Evolutionary conservation across 2,329 filamentous ascomycete genomes (phyloP).

Genomic region (Penicillium glabrum): DNA sequence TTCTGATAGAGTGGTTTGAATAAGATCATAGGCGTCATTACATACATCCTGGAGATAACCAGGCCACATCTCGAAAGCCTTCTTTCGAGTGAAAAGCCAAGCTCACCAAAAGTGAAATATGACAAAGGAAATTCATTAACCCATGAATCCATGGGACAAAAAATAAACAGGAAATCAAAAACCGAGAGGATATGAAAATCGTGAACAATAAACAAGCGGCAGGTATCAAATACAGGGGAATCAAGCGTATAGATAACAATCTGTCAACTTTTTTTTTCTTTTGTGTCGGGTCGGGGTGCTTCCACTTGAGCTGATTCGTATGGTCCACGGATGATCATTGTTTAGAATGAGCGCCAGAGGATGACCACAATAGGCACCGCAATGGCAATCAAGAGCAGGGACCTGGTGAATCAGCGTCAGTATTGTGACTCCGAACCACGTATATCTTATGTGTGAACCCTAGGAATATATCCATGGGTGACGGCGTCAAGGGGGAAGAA

Average conservation of each 20-base stretch:
- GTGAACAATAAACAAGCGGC: slow-evolving; percentile 18
- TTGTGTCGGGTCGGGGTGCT: background rate
- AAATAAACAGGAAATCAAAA: slow-evolving; percentile 17
- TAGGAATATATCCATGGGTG: background rate
- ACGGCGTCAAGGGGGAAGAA: slow-evolving; percentile 12
- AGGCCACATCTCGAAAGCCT: background rate
- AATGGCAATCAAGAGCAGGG: slow-evolving; percentile 31
- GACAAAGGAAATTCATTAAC: slow-evolving; percentile 28
- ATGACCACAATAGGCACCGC: slow-evolving; percentile 30
- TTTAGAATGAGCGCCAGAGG: slow-evolving; percentile 29
- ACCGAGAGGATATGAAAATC: slow-evolving; percentile 22
- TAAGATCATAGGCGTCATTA: slow-evolving; percentile 17
- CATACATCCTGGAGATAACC: slow-evolving; percentile 1
- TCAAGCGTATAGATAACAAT: slow-evolving; percentile 25
- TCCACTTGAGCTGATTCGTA: background rate
- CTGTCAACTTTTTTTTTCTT: slow-evolving; percentile 14
- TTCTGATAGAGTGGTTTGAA: slow-evolving; percentile 1
- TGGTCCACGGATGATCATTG: slow-evolving; percentile 11
- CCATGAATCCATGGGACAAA: background rate
- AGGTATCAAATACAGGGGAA: slow-evolving; percentile 38
- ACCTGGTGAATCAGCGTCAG: slow-evolving; percentile 34
- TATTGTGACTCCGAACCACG: slow-evolving; percentile 18
- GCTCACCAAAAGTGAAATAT: slow-evolving; percentile 17
- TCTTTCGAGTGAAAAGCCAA: slow-evolving; percentile 6
- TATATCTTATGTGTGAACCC: background rate